A percentile compares a stretch with the other conserved stretches of the same genome.
Evolutionary conservation across 2,329 filamentous ascomycete species (phyloP).

Genomic region (Blastomyces parvus): DNA sequence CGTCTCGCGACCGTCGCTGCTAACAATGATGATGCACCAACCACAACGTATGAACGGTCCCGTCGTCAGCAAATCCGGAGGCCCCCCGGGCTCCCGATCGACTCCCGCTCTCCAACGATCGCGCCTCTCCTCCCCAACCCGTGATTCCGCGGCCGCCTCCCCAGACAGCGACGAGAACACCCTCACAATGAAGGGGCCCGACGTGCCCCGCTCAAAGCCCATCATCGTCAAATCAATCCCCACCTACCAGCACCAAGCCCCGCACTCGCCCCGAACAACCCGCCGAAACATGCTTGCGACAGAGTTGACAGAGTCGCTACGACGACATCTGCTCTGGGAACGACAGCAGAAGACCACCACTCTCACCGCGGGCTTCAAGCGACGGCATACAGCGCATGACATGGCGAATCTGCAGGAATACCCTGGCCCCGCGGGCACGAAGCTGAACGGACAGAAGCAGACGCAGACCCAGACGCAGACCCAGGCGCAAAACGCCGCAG

Average conservation of each 20-base stretch:
- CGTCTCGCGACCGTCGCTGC: constrained; percentile 73
- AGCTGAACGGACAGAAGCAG: constrained; percentile 39
- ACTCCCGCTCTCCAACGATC: constrained; percentile 40
- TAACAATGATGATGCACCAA: constrained; percentile 81
- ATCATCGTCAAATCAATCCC: constrained; percentile 66
- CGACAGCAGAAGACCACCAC: constrained; percentile 79
- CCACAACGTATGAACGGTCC: constrained; percentile 53
- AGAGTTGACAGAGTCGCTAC: constrained; percentile 85
- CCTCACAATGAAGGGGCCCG: constrained; percentile 52
- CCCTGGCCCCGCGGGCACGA: constrained; percentile 51
- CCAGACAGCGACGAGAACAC: constrained; percentile 50
- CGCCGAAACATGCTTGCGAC: constrained; percentile 91
- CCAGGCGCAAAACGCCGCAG: constrained; percentile 17
- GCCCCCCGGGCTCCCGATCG: constrained; percentile 26
- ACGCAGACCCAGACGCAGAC: constrained; percentile 20
- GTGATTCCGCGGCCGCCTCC: constrained; percentile 53
- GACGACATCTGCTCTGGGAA: constrained; percentile 88
- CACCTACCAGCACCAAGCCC: constrained; percentile 53
- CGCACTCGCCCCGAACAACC: constrained; percentile 83
- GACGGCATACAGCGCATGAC: constrained; percentile 82
- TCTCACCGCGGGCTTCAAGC: constrained; percentile 81
- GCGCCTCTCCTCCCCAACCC: constrained; percentile 57
- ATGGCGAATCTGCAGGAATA: constrained; percentile 80
- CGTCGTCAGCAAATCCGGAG: neutral
- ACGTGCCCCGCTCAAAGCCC: constrained; percentile 65